Evolutionary conservation across 306 rosid genomes (phyloP).

Genomic region (barrel medic (Medicago truncatula)): DNA sequence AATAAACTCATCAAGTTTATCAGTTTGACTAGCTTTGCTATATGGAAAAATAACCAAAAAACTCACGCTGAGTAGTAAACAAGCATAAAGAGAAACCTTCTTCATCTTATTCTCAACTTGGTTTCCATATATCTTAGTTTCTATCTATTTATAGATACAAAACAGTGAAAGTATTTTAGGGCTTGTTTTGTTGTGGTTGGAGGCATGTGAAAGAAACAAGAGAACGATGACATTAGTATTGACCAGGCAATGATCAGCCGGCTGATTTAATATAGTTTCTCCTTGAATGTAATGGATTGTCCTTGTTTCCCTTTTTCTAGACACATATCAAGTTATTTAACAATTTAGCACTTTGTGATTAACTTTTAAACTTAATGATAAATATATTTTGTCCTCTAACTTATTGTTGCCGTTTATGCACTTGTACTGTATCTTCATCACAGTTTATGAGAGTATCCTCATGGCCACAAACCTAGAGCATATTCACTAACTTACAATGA

Average conservation of each 20-base stretch:
- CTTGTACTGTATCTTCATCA: slow-evolving; percentile 2
- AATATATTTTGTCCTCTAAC: slow-evolving; percentile 3
- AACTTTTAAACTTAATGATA: neutral
- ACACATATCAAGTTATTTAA: slow-evolving; percentile 23
- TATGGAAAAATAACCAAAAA: slow-evolving; percentile 41
- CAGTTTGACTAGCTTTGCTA: slow-evolving; percentile 47
- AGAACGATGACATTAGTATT: neutral
- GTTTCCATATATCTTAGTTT: slow-evolving; percentile 5
- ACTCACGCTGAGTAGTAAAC: slow-evolving; percentile 36
- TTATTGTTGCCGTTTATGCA: neutral
- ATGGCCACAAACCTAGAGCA: no score
- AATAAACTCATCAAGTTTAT: slow-evolving; percentile 48
- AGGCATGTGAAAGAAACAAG: slow-evolving; percentile 15
- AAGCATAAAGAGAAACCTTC: slow-evolving; percentile 32
- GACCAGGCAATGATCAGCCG: slow-evolving; percentile 24
- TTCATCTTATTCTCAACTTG: slow-evolving; percentile 37
- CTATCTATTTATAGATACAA: slow-evolving; percentile 17
- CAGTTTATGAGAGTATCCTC: neutral
- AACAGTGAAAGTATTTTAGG: neutral
- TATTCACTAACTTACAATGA: no score
- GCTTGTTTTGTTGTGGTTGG: slow-evolving; percentile 25
- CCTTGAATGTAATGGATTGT: neutral
- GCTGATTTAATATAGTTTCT: slow-evolving; percentile 14
- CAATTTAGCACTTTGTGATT: slow-evolving; percentile 21
- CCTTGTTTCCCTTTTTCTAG: slow-evolving; percentile 10